A percentile compares a stretch with the other conserved stretches of the same genome.
phyloP scores from a whole-genome alignment of 78 protist genomes.

The Planoprotostelium fungivorum region DNA sequence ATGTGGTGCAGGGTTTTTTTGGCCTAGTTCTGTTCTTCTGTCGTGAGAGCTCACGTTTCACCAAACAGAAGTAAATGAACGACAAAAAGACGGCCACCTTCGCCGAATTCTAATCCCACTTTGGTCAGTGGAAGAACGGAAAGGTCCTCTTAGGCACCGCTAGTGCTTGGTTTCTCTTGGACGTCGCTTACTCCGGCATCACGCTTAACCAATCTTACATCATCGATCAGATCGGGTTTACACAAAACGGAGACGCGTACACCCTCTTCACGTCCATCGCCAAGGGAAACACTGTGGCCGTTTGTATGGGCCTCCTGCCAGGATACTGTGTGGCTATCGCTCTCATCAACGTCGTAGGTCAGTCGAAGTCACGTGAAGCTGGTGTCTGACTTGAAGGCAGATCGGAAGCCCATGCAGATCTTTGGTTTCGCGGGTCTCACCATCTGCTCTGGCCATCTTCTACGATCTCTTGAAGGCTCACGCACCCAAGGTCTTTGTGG shows the following conservation, averaged over 20 bases:
- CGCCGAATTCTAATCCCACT: slow-evolving; percentile 1
- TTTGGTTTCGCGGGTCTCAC: slow-evolving; percentile 37
- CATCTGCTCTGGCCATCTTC: slow-evolving; percentile 19
- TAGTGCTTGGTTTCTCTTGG: slow-evolving; percentile 78
- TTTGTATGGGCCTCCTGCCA: slow-evolving; percentile 36
- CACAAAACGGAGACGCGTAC: slow-evolving; percentile 1
- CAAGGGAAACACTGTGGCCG: slow-evolving; percentile 3
- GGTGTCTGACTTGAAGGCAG: no score
- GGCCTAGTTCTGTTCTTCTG: slow-evolving; percentile 20
- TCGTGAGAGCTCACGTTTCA: slow-evolving; percentile 22
- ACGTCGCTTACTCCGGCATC: slow-evolving; percentile 74
- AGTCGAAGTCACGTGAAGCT: no score
- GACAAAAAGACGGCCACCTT: slow-evolving; percentile 8
- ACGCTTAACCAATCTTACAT: slow-evolving; percentile 45
- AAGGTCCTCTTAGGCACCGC: slow-evolving; percentile 61
- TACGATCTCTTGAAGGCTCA: slow-evolving; percentile 12
- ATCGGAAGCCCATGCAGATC: no score
- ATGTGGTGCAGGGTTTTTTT: no score
- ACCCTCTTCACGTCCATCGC: slow-evolving; percentile 14
- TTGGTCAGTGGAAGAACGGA: no score
- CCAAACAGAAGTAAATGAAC: not conserved
- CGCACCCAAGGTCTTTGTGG: slow-evolving; percentile 48
- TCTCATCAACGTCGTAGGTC: slow-evolving; percentile 29
- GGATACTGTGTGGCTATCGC: slow-evolving; percentile 61
- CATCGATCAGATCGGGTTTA: slow-evolving; percentile 9